Evolutionary conservation across 1,284 basidiomycete species (phyloP).

Genomic region (Fomitopsis palustris): DNA sequence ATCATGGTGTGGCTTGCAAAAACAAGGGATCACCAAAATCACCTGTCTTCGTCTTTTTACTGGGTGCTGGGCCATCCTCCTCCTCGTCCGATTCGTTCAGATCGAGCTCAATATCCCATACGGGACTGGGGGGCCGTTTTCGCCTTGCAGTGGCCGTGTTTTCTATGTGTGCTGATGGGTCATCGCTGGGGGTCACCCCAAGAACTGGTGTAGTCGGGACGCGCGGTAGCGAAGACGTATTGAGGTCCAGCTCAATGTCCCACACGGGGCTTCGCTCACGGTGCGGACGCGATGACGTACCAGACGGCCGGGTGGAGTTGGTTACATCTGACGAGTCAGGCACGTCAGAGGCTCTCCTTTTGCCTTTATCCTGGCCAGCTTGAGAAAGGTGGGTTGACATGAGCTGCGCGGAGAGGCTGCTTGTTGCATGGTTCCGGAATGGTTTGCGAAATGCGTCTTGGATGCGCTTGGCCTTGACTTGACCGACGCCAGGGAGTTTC

Average conservation of each 20-base stretch:
- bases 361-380: slow-evolving; percentile 11
- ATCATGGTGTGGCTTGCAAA: background rate
- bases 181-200: slow-evolving; percentile 5
- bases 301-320: background rate
- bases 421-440: slow-evolving; percentile 62
- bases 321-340: slow-evolving; percentile 1
- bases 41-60: slow-evolving; percentile 1
- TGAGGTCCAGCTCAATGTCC: slow-evolving; percentile 38
- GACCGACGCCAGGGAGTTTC: slow-evolving; percentile 90
- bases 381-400: slow-evolving; percentile 7
- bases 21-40: slow-evolving; percentile 15
- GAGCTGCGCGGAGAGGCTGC: slow-evolving; percentile 34
- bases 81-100: slow-evolving; percentile 32
- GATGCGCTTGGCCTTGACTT: slow-evolving; percentile 86
- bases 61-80: slow-evolving; percentile 4
- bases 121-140: slow-evolving; percentile 38
- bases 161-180: slow-evolving; percentile 1
- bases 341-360: slow-evolving; percentile 14
- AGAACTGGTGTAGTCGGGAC: too few species aligned
- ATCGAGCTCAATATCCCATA: slow-evolving; percentile 62
- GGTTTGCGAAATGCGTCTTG: slow-evolving; percentile 79
- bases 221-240: slow-evolving; percentile 17
- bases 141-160: slow-evolving; percentile 2
- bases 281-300: slow-evolving; percentile 3
- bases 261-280: slow-evolving; percentile 31